Evolutionary conservation across 2,329 filamentous ascomycete species (phyloP).

Genomic region (Aspergillus candidus): DNA sequence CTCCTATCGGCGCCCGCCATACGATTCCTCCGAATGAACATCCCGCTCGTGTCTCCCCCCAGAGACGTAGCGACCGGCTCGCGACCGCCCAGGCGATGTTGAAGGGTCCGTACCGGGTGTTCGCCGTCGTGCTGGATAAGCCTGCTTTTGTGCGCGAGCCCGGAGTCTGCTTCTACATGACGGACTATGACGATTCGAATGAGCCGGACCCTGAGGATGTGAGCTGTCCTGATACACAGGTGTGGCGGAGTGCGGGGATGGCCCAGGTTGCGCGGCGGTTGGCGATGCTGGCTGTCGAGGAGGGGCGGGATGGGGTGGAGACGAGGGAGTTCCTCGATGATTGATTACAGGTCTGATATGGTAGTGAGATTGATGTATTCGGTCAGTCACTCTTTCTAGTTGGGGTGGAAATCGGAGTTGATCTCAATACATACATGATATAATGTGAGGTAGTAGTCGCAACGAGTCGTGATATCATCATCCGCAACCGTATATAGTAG

Average conservation of each 20-base stretch:
- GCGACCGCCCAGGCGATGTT: not conserved
- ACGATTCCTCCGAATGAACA: not conserved
- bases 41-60: slow-evolving; percentile 4
- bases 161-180: slow-evolving; percentile 13
- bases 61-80: not conserved
- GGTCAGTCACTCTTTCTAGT: no score
- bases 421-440: no score
- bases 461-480: no score
- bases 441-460: no score
- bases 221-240: slow-evolving; percentile 2
- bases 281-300: slow-evolving; percentile 8
- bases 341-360: no score
- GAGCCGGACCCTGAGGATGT: not conserved
- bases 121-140: slow-evolving; percentile 12
- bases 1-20: slow-evolving; percentile 10
- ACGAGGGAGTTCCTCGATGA: no score
- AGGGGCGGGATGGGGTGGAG: not conserved
- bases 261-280: slow-evolving; percentile 8
- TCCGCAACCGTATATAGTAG: no score
- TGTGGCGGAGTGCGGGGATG: slow-evolving; percentile 7
- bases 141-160: slow-evolving; percentile 9
- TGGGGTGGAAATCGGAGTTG: no score
- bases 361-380: no score
- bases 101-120: slow-evolving; percentile 1
- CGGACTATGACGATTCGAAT: not conserved